Percentiles rank a stretch among this genome's conserved stretches.
Conservation (phyloP, 805 yeast genomes). For the Grigorovia jiainica region DNA sequence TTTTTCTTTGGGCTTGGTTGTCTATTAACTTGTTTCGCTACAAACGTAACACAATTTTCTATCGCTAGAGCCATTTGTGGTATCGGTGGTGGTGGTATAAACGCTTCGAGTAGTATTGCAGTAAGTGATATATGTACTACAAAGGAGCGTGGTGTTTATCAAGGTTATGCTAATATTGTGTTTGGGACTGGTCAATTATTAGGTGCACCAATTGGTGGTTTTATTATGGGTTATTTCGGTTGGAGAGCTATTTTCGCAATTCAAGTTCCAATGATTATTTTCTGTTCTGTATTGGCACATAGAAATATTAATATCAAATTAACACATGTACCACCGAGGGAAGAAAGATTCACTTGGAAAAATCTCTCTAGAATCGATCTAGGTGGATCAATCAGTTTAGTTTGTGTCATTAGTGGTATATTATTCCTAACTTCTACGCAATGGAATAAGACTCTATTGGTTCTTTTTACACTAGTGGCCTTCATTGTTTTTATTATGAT, state of each 20-base stretch:
- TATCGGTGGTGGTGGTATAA: constrained; percentile 85
- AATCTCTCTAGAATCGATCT: constrained; percentile 56
- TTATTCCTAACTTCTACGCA: constrained; percentile 42
- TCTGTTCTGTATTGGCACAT: constrained; percentile 31
- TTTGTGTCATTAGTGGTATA: constrained; percentile 38
- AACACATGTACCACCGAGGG: constrained; percentile 41
- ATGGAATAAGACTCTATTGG: constrained; percentile 33
- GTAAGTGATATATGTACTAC: constrained; percentile 69
- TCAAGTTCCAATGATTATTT: constrained; percentile 38
- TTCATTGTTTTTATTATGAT: constrained; percentile 30
- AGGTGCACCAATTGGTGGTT: constrained; percentile 61
- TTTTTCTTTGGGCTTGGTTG: constrained; percentile 39
- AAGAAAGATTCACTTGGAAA: constrained; percentile 35
- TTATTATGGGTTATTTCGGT: constrained; percentile 43
- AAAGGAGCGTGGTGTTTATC: constrained; percentile 69
- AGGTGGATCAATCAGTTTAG: constrained; percentile 55
- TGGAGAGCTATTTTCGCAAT: constrained; percentile 53
- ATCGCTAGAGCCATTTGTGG: constrained; percentile 69
- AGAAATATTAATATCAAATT: constrained; percentile 33
- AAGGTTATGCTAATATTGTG: constrained; percentile 70
- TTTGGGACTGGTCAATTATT: constrained; percentile 66
- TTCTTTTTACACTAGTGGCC: constrained; percentile 23
- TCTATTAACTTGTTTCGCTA: constrained; percentile 32
- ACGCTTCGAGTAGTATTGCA: constrained; percentile 64
- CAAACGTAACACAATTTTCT: constrained; percentile 30